Base-by-base conservation (phyloP, 1,284 basidiomycete species). In the Cryptococcus jaspeensis region DNA sequence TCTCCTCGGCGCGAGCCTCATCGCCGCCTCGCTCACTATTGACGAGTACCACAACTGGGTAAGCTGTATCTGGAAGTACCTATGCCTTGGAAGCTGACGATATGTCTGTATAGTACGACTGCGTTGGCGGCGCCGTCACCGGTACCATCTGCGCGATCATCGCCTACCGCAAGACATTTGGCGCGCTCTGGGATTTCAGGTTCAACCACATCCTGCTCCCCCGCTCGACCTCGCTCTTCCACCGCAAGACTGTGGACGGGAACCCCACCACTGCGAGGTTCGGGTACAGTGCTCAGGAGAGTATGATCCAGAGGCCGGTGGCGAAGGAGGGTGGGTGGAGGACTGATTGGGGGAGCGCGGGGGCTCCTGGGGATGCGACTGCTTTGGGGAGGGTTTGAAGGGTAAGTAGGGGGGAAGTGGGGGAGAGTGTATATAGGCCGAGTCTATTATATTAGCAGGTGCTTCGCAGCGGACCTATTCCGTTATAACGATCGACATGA, bases 141-240 rank as follows among this genome's bases (percentile, higher is more conserved):
- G 83, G 84, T 1, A 80, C 77, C 3, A 65, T 70, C 48, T 79
- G 75, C 15, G 82, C 84, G 0, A 65, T 84, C 41, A 59, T 69
- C 42, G 81, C 83, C 1, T 85, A 81, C 74, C 79, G 83, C 16
- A 81, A 82, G 66, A 83, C 81, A 1, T 84, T 83, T 63, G 82
- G 81, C 0, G 73, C 81, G n/a, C 70, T 82, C 38, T 80, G 79
- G 63, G 83, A 84, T 68, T 85, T 83, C 71, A 71, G 83, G 13
- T 84, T 84, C 76, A 84, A 85, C 69, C 82, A 84, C 64, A 62
- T 84, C 45, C 73, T 83, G 36, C 78, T 84, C 39, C 82, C 82
- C 43, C 59, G 70, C 48, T 61, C 63, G 0, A 69, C 70, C 7
- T 69, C 70, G 0, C 50, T 72, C 7, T 67, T 70, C 63, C 66